Conservation (phyloP, 331 rosid species). For the Prunus yedoensis region DNA sequence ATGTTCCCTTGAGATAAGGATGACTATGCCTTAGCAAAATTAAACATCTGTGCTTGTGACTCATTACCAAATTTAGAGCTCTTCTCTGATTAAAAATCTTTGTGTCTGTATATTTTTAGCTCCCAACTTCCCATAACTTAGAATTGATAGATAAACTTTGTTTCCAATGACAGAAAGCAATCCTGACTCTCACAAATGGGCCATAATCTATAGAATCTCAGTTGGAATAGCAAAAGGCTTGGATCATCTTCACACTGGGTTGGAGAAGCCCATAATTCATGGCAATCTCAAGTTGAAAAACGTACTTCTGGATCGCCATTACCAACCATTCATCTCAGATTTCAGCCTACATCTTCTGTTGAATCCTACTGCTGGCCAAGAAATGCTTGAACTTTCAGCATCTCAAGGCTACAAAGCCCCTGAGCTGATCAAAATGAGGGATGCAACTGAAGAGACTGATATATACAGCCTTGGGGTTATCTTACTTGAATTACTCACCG, state of each 20-base stretch:
- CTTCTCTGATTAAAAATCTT: slow-evolving; percentile 2
- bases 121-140: neutral
- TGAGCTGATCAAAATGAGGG: slow-evolving; percentile 87
- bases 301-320: slow-evolving; percentile 62
- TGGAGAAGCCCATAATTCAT: slow-evolving; percentile 64
- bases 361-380: slow-evolving; percentile 74
- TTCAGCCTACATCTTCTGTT: slow-evolving; percentile 74
- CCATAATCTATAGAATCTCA: slow-evolving; percentile 55
- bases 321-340: slow-evolving; percentile 62
- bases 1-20: too few relatives aligned
- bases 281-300: slow-evolving; percentile 88
- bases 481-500: slow-evolving; percentile 79
- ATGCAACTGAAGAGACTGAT: slow-evolving; percentile 65
- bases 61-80: neutral
- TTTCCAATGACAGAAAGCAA: slow-evolving; percentile 52
- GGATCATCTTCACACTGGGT: slow-evolving; percentile 76
- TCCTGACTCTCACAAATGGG: slow-evolving; percentile 71
- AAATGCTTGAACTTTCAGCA: slow-evolving; percentile 82
- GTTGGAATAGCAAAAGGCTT: slow-evolving; percentile 73
- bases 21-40: too few relatives aligned
- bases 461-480: slow-evolving; percentile 78
- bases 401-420: slow-evolving; percentile 89
- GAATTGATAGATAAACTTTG: slow-evolving; percentile 19
- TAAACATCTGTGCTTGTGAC: neutral
- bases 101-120: neutral